These are phyloP conservation scores for Lachnellula willkommii DNA, from an alignment of 2,329 filamentous ascomycete genomes.

Conservation along the genomic window DNA sequence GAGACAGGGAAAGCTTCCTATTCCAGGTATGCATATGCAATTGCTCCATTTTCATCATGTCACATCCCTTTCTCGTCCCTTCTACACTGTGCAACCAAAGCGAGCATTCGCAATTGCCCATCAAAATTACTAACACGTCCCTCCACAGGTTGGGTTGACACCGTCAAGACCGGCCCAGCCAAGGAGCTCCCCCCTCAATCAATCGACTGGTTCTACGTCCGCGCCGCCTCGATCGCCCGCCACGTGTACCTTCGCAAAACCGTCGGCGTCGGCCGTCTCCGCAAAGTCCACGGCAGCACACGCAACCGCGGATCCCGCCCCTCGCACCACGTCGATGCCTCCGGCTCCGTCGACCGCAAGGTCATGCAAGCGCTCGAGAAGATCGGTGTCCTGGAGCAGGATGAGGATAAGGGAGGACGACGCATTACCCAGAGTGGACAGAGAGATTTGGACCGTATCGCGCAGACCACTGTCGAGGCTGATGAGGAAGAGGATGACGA, in stretches of 20 bases:
- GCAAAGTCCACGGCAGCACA: slow-evolving; percentile 91
- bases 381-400: slow-evolving; percentile 95
- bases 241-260: slow-evolving; percentile 99
- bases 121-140: slow-evolving; percentile 17
- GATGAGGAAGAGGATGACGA: slow-evolving; percentile 68
- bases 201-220: slow-evolving; percentile 93
- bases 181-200: slow-evolving; percentile 98
- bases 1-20: slow-evolving; percentile 88
- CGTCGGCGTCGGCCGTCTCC: slow-evolving; percentile 94
- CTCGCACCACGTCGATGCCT: slow-evolving; percentile 92
- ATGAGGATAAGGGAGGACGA: slow-evolving; percentile 97
- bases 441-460: slow-evolving; percentile 97
- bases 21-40: slow-evolving; percentile 72
- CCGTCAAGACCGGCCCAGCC: slow-evolving; percentile 94
- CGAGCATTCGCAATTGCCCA: not conserved
- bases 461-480: slow-evolving; percentile 71
- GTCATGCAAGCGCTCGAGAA: slow-evolving; percentile 96
- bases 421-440: slow-evolving; percentile 97
- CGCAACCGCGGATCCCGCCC: slow-evolving; percentile 95
- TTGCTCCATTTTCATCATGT: not conserved
- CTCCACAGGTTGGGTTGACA: slow-evolving; percentile 86
- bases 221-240: slow-evolving; percentile 89
- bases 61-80: not conserved
- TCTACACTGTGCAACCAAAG: not conserved
- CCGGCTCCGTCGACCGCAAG: slow-evolving; percentile 94